phyloP scores from a whole-genome alignment of 495 filamentous ascomycete genomes.

The Lentithecium fluviatile region DNA sequence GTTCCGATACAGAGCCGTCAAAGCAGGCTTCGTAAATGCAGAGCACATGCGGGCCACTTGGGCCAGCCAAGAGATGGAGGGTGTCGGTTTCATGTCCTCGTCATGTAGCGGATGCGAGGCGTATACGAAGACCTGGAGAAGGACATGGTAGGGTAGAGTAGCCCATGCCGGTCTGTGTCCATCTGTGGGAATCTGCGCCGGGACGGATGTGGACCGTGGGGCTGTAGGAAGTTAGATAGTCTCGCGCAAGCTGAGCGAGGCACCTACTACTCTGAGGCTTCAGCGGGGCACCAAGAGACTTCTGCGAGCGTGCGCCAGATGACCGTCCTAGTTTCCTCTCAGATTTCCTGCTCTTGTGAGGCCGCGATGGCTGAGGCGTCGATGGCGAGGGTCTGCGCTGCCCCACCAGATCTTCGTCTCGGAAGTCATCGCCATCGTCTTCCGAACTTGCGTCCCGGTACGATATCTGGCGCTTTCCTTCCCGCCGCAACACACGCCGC shows the following conservation, averaged over 20 bases:
- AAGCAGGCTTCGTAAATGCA: slow-evolving; percentile 68
- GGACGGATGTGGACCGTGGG: neutral
- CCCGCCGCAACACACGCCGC: neutral
- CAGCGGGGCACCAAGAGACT: slow-evolving; percentile 10
- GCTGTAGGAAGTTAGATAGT: slow-evolving; percentile 8
- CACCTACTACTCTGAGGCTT: slow-evolving; percentile 3
- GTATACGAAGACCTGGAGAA: slow-evolving; percentile 65
- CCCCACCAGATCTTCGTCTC: slow-evolving; percentile 4
- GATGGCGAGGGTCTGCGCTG: neutral
- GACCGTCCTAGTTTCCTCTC: neutral
- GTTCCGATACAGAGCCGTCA: slow-evolving; percentile 68
- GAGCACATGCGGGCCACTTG: slow-evolving; percentile 61
- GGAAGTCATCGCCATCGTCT: slow-evolving; percentile 14
- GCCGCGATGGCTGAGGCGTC: neutral
- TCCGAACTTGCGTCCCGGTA: slow-evolving; percentile 27
- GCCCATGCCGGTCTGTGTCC: slow-evolving; percentile 52
- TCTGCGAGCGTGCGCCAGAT: neutral
- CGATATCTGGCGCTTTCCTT: slow-evolving; percentile 9
- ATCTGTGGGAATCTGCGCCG: slow-evolving; percentile 13
- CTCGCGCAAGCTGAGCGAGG: neutral
- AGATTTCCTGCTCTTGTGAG: slow-evolving; percentile 6
- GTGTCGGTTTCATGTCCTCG: slow-evolving; percentile 41
- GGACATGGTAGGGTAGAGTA: slow-evolving; percentile 68
- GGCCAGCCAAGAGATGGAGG: slow-evolving; percentile 61
- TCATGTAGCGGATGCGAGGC: slow-evolving; percentile 63